Conservation (phyloP, 768 basidiomycete genomes). For the Sarcodon sp. region DNA sequence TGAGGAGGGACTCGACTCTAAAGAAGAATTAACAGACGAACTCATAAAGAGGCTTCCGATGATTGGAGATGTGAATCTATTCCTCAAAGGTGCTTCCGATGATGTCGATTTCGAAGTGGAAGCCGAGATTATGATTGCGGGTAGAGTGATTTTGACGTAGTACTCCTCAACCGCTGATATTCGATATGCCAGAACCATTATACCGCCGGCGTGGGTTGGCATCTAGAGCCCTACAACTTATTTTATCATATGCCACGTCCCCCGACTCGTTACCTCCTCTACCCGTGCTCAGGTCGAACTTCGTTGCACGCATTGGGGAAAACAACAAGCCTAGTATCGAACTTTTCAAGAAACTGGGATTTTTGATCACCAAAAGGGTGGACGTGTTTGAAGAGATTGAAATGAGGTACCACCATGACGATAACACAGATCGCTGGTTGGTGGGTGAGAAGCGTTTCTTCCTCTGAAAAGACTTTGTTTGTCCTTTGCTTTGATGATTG, state of each 20-base stretch:
- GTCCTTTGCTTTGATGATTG: no score
- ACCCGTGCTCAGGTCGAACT: constrained; percentile 30
- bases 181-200: constrained; percentile 31
- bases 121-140: constrained; percentile 89
- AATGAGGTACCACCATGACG: constrained; percentile 32
- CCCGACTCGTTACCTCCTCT: constrained; percentile 14
- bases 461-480: no score
- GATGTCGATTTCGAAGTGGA: constrained; percentile 51
- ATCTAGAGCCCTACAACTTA: constrained; percentile 43
- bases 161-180: not conserved
- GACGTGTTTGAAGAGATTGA: constrained; percentile 79
- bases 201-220: constrained; percentile 65
- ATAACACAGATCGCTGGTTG: constrained; percentile 5
- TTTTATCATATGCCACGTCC: constrained; percentile 54
- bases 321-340: constrained; percentile 56
- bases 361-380: constrained; percentile 49
- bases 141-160: constrained; percentile 21
- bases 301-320: constrained; percentile 63
- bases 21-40: constrained; percentile 6
- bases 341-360: constrained; percentile 71
- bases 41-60: constrained; percentile 36
- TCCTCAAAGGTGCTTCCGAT: constrained; percentile 44
- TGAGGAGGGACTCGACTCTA: constrained; percentile 7
- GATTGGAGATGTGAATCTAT: constrained; percentile 91
- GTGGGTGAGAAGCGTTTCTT: constrained; percentile 1